Evolutionary conservation across 2,329 filamentous ascomycete genomes (phyloP), one percentile per base, ranked within the genome.

Genomic region (Coniochaeta sp.): DNA sequence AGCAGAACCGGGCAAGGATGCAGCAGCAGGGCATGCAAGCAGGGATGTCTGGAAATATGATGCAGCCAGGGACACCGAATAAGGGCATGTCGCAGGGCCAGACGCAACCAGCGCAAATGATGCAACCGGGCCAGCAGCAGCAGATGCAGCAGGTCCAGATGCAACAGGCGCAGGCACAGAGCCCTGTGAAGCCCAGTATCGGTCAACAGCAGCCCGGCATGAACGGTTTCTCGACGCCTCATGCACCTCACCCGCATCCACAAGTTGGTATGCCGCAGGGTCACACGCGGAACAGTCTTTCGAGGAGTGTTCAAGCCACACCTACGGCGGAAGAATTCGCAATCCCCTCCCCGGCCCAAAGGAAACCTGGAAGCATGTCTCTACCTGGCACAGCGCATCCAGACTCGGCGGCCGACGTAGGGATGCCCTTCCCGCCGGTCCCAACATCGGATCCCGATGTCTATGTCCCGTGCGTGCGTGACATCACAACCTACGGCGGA

Each of bases 401-500:
- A 4, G 73, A 72, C 26, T 62, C 62, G 5, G 66, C 65, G 0
- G 62, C 67, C 4, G 63, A 66, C 14, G 63, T 65, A 5, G 61
- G 65, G 22, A 55, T 71, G 38, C 68, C 68, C 16, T 71, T 74
- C 26, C 68, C 71, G 0, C 70, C 65, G 0, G 75, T 75, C 0
- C 72, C 78, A 30, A 71, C 73, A 0, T 73, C 73, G 1, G 76
- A 82, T 58, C 75, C 81, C 0, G 80, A 83, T 14, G 77, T 81
- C 55, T 85, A 87, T 63, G 75, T 76, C 36, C 83, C 84, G 0
- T 83, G 80, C 65, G 78, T 79, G 10, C 78, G 84, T 9, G 76
- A 81, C 57, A 65, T 84, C 40, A 80, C 81, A 47, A 81, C 82
- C 1, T 87, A 87, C 72, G 92, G 92, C 9, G 91, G 91, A 0